Evolutionary conservation across 192 early-diverging fungal species (phyloP).

Genomic region (Kappamyces sp.): DNA sequence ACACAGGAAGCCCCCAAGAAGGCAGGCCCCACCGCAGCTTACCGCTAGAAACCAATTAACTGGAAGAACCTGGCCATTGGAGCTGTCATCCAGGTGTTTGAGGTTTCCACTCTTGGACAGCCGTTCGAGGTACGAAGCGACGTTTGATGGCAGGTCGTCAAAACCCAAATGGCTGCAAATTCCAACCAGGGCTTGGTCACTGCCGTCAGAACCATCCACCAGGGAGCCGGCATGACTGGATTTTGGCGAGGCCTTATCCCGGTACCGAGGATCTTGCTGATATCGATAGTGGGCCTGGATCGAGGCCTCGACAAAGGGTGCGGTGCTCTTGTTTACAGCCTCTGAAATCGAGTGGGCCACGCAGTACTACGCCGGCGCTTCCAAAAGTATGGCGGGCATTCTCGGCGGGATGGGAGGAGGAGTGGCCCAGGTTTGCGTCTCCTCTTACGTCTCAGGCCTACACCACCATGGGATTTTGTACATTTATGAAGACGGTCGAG

Average conservation of each 20-base stretch:
- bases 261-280: constrained; percentile 17
- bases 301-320: constrained; percentile 73
- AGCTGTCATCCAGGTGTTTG: constrained; percentile 65
- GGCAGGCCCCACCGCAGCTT: constrained; percentile 22
- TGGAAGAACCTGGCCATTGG: constrained; percentile 84
- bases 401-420: constrained; percentile 93
- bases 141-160: constrained; percentile 20
- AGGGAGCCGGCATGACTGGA: constrained; percentile 79
- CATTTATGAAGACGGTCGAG: constrained; percentile 69
- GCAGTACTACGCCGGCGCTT: constrained; percentile 29
- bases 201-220: constrained; percentile 69
- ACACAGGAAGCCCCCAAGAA: background rate
- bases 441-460: constrained; percentile 54
- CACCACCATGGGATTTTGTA: constrained; percentile 99
- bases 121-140: constrained; percentile 54
- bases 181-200: constrained; percentile 71
- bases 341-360: constrained; percentile 65
- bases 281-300: constrained; percentile 52
- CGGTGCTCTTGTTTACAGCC: constrained; percentile 67
- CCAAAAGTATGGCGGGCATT: constrained; percentile 57
- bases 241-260: constrained; percentile 94
- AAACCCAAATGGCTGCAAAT: constrained; percentile 74
- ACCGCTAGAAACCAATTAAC: constrained; percentile 68
- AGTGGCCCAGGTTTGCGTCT: constrained; percentile 59
- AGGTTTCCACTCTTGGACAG: constrained; percentile 90